A percentile compares a stretch with the other conserved stretches of the same genome.
Evolutionary conservation across 2,329 filamentous ascomycete genomes (phyloP).

Genomic region (Catunica adiposa): DNA sequence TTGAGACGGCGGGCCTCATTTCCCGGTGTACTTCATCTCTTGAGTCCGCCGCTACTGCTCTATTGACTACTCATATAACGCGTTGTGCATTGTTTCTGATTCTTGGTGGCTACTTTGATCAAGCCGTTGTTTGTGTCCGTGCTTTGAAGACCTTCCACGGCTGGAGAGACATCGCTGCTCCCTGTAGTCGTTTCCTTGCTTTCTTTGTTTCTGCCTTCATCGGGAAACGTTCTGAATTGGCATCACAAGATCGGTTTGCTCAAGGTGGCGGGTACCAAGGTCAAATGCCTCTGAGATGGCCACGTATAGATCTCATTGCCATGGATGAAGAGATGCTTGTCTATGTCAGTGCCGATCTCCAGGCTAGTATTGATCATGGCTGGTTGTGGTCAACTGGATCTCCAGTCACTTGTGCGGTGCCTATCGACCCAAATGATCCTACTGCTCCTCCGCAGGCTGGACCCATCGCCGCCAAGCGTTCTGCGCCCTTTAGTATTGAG

Average conservation of each 20-base stretch:
- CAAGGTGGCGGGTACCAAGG: background rate
- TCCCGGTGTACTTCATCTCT: conserved; percentile 46
- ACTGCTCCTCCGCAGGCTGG: conserved; percentile 14
- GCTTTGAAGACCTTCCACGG: conserved; percentile 54
- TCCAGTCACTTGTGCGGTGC: conserved; percentile 14
- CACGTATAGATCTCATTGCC: conserved; percentile 24
- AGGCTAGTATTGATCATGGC: conserved; percentile 43
- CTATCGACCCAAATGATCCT: conserved; percentile 16
- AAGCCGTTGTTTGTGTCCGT: conserved; percentile 56
- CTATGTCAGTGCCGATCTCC: conserved; percentile 73
- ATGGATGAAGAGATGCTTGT: conserved; percentile 76
- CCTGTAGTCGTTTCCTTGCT: conserved; percentile 64
- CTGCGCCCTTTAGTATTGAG: conserved; percentile 28
- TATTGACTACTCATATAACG: conserved; percentile 74
- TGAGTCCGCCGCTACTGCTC: conserved; percentile 51
- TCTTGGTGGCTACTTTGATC: conserved; percentile 54
- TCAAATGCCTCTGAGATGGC: background rate
- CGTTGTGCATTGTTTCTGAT: conserved; percentile 69
- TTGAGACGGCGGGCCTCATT: conserved; percentile 65
- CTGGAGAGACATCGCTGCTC: conserved; percentile 53
- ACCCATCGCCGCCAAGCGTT: conserved; percentile 20
- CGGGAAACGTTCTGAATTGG: conserved; percentile 33
- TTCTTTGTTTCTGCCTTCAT: conserved; percentile 63
- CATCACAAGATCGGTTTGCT: conserved; percentile 16
- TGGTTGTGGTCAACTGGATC: conserved; percentile 54